A percentile compares a stretch with the other conserved stretches of the same genome.
Conservation (phyloP, 805 yeast genomes). For the Kuraishia hungarica region DNA sequence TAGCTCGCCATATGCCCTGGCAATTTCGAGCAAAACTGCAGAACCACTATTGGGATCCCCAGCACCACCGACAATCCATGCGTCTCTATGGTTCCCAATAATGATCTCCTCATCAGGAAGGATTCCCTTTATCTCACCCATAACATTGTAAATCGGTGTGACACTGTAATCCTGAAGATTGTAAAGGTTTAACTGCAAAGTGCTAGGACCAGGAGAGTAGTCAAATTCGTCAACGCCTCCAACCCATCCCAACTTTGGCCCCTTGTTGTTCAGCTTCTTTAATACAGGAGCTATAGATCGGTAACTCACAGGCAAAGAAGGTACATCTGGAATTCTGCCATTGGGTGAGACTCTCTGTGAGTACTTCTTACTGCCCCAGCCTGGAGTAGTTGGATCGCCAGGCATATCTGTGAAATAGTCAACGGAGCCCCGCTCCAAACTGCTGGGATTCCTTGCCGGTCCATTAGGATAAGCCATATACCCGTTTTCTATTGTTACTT, state of each 20-base stretch:
- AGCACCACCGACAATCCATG: constrained; percentile 39
- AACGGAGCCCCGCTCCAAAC: constrained; percentile 56
- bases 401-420: constrained; percentile 51
- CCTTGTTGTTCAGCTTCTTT: constrained; percentile 25
- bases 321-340: constrained; percentile 39
- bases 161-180: constrained; percentile 33
- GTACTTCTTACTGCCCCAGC: constrained; percentile 45
- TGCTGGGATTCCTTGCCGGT: constrained; percentile 52
- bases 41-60: constrained; percentile 45
- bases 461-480: constrained; percentile 53
- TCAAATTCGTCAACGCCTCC: constrained; percentile 33
- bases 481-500: constrained; percentile 47
- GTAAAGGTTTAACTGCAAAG: constrained; percentile 24
- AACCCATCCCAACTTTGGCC: constrained; percentile 25
- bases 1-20: constrained; percentile 39
- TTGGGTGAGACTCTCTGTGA: constrained; percentile 31
- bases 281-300: constrained; percentile 34
- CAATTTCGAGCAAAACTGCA: constrained; percentile 40
- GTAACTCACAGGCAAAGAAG: constrained; percentile 42
- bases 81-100: constrained; percentile 49
- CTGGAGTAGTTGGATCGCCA: constrained; percentile 77
- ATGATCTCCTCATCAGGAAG: constrained; percentile 42
- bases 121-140: constrained; percentile 49
- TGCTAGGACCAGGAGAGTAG: constrained; percentile 40
- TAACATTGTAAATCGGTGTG: constrained; percentile 37